These are phyloP conservation scores for Drechmeria coniospora DNA, from an alignment of 2,329 filamentous ascomycete species.

Conservation along the genomic window DNA sequence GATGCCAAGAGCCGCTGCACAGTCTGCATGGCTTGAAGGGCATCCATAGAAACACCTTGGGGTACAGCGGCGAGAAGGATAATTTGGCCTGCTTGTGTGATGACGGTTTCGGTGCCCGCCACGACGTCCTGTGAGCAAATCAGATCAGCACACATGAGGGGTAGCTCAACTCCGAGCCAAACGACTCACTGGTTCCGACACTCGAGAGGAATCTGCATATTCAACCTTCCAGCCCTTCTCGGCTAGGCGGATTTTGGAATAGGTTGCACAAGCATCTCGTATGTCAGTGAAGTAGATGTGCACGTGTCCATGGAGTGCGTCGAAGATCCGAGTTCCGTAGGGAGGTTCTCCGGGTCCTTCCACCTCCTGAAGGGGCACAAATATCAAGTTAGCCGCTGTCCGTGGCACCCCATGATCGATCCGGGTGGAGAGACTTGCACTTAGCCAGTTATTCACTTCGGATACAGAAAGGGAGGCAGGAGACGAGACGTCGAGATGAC, in stretches of 20 bases:
- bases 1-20: constrained; percentile 21
- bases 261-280: constrained; percentile 38
- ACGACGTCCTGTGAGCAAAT: background rate
- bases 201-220: constrained; percentile 6
- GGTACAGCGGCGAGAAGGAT: constrained; percentile 11
- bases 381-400: constrained; percentile 4
- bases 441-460: constrained; percentile 28
- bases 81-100: constrained; percentile 12
- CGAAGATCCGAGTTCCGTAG: constrained; percentile 22
- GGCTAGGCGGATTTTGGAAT: constrained; percentile 27
- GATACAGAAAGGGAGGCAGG: constrained; percentile 12
- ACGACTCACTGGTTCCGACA: background rate
- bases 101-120: background rate
- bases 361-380: constrained; percentile 21
- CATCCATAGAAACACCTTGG: constrained; percentile 6
- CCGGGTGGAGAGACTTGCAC: constrained; percentile 19
- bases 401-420: background rate
- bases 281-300: constrained; percentile 45
- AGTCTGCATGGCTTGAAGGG: constrained; percentile 20
- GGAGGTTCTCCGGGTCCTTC: constrained; percentile 16
- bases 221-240: constrained; percentile 27
- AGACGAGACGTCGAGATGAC: constrained; percentile 26
- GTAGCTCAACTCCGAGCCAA: too few relatives aligned
- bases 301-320: constrained; percentile 24
- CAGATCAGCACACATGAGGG: too few relatives aligned